Conservation (phyloP, 768 basidiomycete genomes). For the Naganishia vaughanmartiniae region DNA sequence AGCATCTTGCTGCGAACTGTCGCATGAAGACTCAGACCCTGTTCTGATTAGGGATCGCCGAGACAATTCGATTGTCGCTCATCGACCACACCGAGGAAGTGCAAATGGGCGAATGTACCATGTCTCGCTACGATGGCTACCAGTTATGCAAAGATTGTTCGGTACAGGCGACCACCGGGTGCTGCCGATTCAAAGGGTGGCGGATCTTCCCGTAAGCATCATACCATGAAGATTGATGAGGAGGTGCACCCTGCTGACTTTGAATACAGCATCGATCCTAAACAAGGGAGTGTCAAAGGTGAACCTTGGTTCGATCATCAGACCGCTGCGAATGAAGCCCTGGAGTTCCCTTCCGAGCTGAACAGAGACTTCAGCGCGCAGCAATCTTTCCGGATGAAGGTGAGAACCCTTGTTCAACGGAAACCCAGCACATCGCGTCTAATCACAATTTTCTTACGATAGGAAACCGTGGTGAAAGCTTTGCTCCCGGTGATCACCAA, state of each 20-base stretch:
- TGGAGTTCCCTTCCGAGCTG: slow-evolving; percentile 40
- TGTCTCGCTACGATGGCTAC: not conserved
- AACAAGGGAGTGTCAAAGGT: slow-evolving; percentile 39
- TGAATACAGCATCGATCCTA: slow-evolving; percentile 33
- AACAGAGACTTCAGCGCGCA: slow-evolving; percentile 34
- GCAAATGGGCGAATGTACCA: not conserved
- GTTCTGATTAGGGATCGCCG: not conserved
- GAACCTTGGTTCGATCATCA: slow-evolving; percentile 42
- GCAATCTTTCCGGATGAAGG: slow-evolving; percentile 40
- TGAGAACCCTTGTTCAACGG: slow-evolving; percentile 24
- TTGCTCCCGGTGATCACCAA: slow-evolving; percentile 44
- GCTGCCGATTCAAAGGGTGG: slow-evolving; percentile 16
- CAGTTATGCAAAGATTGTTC: slow-evolving; percentile 4
- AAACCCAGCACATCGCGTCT: not conserved
- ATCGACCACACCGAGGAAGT: not conserved
- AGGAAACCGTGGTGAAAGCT: slow-evolving; percentile 40
- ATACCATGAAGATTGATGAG: too few relatives aligned
- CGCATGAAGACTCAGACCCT: too few relatives aligned
- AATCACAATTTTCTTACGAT: not conserved
- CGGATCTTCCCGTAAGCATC: slow-evolving; percentile 18
- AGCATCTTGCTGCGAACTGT: not conserved
- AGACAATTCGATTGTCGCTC: not conserved
- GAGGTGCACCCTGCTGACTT: not conserved
- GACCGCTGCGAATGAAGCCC: slow-evolving; percentile 33
- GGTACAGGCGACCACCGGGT: not conserved